Evolutionary conservation across 73 alveolate species (phyloP), one percentile per base, ranked within the genome.

Genomic region (Paramecium primaurelia): DNA sequence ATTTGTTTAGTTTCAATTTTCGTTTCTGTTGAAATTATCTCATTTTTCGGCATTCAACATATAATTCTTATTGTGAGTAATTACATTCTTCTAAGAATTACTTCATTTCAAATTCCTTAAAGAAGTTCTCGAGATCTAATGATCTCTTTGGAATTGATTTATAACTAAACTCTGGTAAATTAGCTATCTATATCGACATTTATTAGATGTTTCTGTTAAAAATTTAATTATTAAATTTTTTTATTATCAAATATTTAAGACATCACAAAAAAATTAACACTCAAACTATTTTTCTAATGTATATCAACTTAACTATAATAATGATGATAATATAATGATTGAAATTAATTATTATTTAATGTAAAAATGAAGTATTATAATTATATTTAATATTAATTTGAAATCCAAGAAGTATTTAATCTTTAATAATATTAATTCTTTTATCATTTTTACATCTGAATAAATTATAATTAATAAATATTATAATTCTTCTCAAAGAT

Each of bases 151-250:
- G 20, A 9, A 44, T 45, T 3, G 28, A 40, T 14, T 80, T 80
- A 36, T 80, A 80, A 28, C 49, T 42, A 47, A 80, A 80, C 91
- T 80, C 91, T 18, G 91, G 91, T 64, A 80, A 80, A 80, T 80
- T 80, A 47, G 91, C 84, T 64, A 64, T 64, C 84, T 64, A 80
- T n/a, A 80, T 36, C 32, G 58, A 37, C 59, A 37, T 37, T 73
- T 30, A 1, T 36, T 47, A 45, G 69, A 80, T 80, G 91, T 80
- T 80, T 80, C 91, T 80, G 91, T 80, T 80, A 80, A 75, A 73
- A 38, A 75, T 30, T 34, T 38, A 38, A 64, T 64, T 64, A 64
- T 64, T 64, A 64, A 64, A 28, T 64, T 64, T 54, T 54, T 51
- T 18, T 36, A 4, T n/a, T 54, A 54, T 18, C 25, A 54, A 49